Conservation (phyloP, 2,329 filamentous ascomycete species). For the Xylariaceae sp. region DNA sequence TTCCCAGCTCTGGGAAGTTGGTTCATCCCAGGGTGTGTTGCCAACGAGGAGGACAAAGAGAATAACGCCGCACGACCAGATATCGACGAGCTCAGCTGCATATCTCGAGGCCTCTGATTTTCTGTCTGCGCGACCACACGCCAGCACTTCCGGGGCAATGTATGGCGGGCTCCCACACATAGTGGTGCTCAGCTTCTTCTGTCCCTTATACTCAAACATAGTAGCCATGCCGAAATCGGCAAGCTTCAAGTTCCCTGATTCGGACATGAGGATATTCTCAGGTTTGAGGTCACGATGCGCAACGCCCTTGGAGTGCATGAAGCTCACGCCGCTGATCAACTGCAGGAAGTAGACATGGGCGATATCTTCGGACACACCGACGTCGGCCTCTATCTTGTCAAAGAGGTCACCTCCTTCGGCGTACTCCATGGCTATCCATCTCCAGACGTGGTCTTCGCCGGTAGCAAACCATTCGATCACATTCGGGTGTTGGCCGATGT, state of each 20-base stretch:
- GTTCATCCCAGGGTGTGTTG: conserved; percentile 97
- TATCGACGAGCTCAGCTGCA: conserved; percentile 75
- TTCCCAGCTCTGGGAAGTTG: conserved; percentile 80
- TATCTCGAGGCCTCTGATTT: conserved; percentile 56
- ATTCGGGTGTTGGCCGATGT: conserved; percentile 85
- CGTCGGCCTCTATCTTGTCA: conserved; percentile 98
- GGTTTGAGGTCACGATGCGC: conserved; percentile 90
- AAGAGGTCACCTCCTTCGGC: conserved; percentile 95
- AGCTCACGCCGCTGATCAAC: conserved; percentile 82
- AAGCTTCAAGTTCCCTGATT: conserved; percentile 82
- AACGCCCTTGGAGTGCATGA: conserved; percentile 94
- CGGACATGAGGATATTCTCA: conserved; percentile 89
- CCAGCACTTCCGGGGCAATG: conserved; percentile 87
- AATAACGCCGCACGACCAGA: conserved; percentile 98
- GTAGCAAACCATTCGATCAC: conserved; percentile 90
- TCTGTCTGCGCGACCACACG: conserved; percentile 46
- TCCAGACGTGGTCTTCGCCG: conserved; percentile 81
- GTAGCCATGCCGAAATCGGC: conserved; percentile 96
- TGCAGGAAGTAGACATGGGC: conserved; percentile 96
- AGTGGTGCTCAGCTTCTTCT: conserved; percentile 76
- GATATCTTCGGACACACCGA: conserved; percentile 89
- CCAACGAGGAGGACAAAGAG: conserved; percentile 91
- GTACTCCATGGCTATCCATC: conserved; percentile 98
- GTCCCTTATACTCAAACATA: conserved; percentile 84
- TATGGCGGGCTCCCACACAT: conserved; percentile 96